phyloP scores from a whole-genome alignment of 345 rosid genomes.

The Eucalyptus erythrocorys region DNA sequence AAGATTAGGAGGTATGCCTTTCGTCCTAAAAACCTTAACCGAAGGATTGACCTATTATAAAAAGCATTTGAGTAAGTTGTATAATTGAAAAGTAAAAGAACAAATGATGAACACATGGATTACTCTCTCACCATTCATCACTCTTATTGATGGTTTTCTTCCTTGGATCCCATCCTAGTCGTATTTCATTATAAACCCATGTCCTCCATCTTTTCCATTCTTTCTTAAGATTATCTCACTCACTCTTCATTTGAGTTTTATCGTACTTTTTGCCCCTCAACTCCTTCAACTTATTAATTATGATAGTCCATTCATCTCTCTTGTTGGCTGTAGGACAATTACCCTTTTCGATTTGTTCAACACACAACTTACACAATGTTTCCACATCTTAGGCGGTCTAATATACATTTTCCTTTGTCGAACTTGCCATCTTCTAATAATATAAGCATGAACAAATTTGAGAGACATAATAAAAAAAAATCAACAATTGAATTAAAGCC shows the following conservation, averaged over 20 bases:
- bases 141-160: neutral
- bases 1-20: accelerated
- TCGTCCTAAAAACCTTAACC: neutral
- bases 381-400: accelerated
- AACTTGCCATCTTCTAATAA: neutral
- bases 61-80: neutral
- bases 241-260: neutral
- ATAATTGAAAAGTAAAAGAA: no score
- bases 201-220: accelerated
- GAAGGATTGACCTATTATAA: neutral
- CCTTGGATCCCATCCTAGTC: accelerated
- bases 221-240: neutral
- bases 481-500: no score
- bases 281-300: neutral
- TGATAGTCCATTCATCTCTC: neutral
- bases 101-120: no score
- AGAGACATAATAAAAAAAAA: no score
- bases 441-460: no score
- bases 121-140: neutral
- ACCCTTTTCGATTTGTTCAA: neutral
- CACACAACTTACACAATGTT: neutral
- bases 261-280: accelerated
- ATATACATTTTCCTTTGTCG: no score
- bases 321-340: accelerated
- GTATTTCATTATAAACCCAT: accelerated